phyloP scores from a whole-genome alignment of 345 rosid species.

The Erucastrum elatum region DNA sequence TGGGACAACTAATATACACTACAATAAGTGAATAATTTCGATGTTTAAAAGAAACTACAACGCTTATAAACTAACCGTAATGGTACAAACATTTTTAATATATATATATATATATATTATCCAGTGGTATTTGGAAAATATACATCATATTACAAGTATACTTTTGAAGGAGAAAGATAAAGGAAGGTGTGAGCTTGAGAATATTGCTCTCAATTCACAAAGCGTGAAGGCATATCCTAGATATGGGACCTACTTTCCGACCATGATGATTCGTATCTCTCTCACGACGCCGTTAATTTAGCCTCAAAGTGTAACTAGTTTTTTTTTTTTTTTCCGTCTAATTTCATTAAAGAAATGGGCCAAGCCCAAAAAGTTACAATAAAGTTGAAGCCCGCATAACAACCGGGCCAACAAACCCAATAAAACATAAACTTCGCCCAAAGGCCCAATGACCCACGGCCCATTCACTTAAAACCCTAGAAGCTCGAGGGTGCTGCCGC shows the following conservation, averaged over 20 bases:
- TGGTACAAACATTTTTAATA: background rate
- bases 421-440: no score
- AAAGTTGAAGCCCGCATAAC: no score
- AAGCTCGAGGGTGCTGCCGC: no score
- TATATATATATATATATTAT: no score
- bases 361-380: no score
- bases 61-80: background rate
- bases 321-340: no score
- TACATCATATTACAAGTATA: background rate
- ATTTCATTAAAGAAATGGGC: no score
- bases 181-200: slow-evolving; percentile 46
- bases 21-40: background rate
- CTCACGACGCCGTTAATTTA: slow-evolving; percentile 28
- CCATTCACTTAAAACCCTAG: no score
- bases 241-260: slow-evolving; percentile 45
- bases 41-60: background rate
- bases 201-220: slow-evolving; percentile 46
- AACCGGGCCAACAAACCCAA: no score
- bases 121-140: background rate
- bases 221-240: slow-evolving; percentile 45
- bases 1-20: no score
- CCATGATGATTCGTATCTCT: slow-evolving; percentile 43
- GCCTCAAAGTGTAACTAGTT: slow-evolving; percentile 2
- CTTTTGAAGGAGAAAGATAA: background rate
- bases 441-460: no score